phyloP scores from a whole-genome alignment of 495 filamentous ascomycete genomes.

The Neurospora sp. region DNA sequence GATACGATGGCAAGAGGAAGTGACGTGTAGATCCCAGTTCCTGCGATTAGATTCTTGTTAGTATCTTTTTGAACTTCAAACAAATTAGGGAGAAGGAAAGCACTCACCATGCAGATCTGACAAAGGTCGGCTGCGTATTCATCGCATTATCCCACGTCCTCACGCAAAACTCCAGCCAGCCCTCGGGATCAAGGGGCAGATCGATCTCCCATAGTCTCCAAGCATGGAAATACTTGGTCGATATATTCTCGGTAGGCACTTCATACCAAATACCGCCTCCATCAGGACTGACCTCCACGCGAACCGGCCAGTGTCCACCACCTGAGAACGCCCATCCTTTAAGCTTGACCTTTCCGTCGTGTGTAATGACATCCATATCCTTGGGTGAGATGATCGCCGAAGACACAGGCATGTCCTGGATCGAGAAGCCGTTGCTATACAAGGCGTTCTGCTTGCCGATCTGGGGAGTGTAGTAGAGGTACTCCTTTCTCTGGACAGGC shows the following conservation, averaged over 20 bases:
- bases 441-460: constrained; percentile 50
- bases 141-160: constrained; percentile 50
- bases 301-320: constrained; percentile 47
- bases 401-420: constrained; percentile 55
- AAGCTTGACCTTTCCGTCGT: constrained; percentile 41
- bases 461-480: constrained; percentile 50
- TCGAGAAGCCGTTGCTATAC: constrained; percentile 44
- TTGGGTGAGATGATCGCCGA: constrained; percentile 48
- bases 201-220: constrained; percentile 46
- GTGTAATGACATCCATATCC: constrained; percentile 42
- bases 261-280: constrained; percentile 51
- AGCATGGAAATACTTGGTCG: constrained; percentile 42
- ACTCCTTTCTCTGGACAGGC: constrained; percentile 42
- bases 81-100: neutral
- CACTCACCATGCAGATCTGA: constrained; percentile 24
- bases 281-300: constrained; percentile 47
- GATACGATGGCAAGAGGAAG: constrained; percentile 53
- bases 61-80: neutral
- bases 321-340: constrained; percentile 53
- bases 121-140: constrained; percentile 33
- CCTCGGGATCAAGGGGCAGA: constrained; percentile 46
- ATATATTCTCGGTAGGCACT: constrained; percentile 36
- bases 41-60: neutral
- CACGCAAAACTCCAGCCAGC: constrained; percentile 48
- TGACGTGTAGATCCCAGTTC: constrained; percentile 60